Percentiles rank a stretch among this genome's conserved stretches.
These are phyloP conservation scores for Botrytis tulipae DNA, from an alignment of 2,329 filamentous ascomycete species.

Conservation along the genomic window DNA sequence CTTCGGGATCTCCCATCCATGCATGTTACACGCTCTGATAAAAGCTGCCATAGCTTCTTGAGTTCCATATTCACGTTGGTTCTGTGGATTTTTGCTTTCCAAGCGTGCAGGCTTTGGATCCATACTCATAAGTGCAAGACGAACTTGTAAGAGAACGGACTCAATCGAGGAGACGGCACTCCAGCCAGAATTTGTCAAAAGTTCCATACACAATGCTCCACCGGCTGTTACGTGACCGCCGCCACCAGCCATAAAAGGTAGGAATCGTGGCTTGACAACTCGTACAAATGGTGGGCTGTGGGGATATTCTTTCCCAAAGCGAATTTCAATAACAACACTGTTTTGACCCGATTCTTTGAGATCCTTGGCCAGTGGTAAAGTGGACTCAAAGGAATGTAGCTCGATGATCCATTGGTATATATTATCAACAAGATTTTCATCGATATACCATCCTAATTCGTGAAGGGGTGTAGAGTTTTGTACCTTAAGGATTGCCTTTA, in stretches of 20 bases:
- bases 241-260: slow-evolving; percentile 68
- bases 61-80: slow-evolving; percentile 58
- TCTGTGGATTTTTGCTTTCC: slow-evolving; percentile 32
- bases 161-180: slow-evolving; percentile 70
- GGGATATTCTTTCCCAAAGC: slow-evolving; percentile 75
- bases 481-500: slow-evolving; percentile 60
- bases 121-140: slow-evolving; percentile 67
- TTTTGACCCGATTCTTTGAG: slow-evolving; percentile 61
- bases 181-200: slow-evolving; percentile 84
- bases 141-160: slow-evolving; percentile 76
- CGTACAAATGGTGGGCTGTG: slow-evolving; percentile 81
- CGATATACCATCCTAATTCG: slow-evolving; percentile 81
- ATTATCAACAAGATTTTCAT: slow-evolving; percentile 53
- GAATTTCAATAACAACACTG: slow-evolving; percentile 77
- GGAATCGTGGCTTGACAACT: slow-evolving; percentile 75
- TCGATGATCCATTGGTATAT: slow-evolving; percentile 92
- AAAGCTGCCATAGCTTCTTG: slow-evolving; percentile 73
- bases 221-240: slow-evolving; percentile 84
- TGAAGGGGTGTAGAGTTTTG: slow-evolving; percentile 61
- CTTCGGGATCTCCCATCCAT: slow-evolving; percentile 71
- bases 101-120: slow-evolving; percentile 74
- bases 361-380: slow-evolving; percentile 69
- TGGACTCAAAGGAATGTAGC: slow-evolving; percentile 73
- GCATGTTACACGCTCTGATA: slow-evolving; percentile 60
- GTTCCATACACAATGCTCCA: slow-evolving; percentile 80